Evolutionary conservation across 1,139 yeast species (phyloP), one percentile per base, ranked within the genome.

Genomic region (Scheffersomyces segobiensis): DNA sequence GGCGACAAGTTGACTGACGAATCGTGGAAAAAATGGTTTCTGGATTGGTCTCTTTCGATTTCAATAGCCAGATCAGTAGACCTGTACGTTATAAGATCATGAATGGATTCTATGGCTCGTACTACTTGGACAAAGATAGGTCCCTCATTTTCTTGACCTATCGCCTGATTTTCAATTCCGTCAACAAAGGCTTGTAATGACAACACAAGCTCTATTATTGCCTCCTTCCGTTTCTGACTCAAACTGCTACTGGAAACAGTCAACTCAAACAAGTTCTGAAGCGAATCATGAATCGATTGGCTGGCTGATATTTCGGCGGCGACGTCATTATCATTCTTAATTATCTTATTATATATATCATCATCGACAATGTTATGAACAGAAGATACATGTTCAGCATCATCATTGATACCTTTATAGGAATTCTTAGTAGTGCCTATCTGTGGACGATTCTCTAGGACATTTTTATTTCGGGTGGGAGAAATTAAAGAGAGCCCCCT

Each of bases 1-100:
- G 67, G 67, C 14, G 67, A 65, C 26, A 63, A 52, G 49, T 61
- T 65, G 39, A 64, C 51, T 20, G 62, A 49, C n/a, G 62, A 50
- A 48, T 64, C 67, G 39, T 64, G 67, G 51, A 65, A 65, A 24
- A 58, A 57, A 46, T 57, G 42, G 4, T 14, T 53, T 46, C 46
- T 24, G 12, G 52, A 42, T 17, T 24, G 32, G 20, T 7, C 46
- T 22, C 26, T 20, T 24, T 20, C 46, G 22, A 53, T 18, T 32
- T 24, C 50, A 8, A 39, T 47, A 17, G 54, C 24, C 22, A 17
- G 8, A 10, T 10, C 12, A 10, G 42, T 10, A 5, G 42, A 32
- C 8, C 42, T 14, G 12, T 3, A 32, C 42, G 17, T 32, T 10
- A 32, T 32, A 32, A 32, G 42, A 32, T 32, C 17, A 10, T 32